These are phyloP conservation scores for Lactifluus subvellereus DNA, from an alignment of 768 basidiomycete genomes.

Conservation along the genomic window DNA sequence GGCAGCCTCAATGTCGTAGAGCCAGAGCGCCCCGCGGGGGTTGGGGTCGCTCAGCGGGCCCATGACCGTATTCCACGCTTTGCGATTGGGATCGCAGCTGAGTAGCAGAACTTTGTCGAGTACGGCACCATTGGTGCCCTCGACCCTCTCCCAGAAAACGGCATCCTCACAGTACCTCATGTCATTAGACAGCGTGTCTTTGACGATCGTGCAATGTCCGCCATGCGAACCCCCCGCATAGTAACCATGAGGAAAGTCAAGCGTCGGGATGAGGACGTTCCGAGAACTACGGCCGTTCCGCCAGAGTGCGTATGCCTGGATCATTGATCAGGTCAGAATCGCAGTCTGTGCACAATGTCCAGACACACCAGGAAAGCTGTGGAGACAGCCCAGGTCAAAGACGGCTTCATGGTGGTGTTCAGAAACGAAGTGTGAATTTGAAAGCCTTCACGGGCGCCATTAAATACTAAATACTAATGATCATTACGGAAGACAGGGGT, in stretches of 20 bases:
- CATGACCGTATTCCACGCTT: conserved; percentile 73
- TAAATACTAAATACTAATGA: conserved; percentile 1
- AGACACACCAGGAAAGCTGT: conserved; percentile 9
- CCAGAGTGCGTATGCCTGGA: conserved; percentile 14
- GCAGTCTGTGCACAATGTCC: neutral
- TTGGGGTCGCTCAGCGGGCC: conserved; percentile 57
- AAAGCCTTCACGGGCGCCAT: neutral
- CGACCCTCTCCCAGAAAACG: conserved; percentile 55
- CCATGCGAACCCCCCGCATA: conserved; percentile 44
- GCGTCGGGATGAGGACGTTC: conserved; percentile 19
- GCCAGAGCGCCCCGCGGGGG: conserved; percentile 57
- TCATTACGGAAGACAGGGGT: neutral
- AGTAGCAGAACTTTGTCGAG: conserved; percentile 41
- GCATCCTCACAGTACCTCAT: conserved; percentile 59
- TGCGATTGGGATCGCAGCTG: conserved; percentile 48
- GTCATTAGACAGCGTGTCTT: conserved; percentile 29
- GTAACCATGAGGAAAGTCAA: conserved; percentile 19
- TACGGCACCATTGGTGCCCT: conserved; percentile 33
- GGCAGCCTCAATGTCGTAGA: conserved; percentile 33
- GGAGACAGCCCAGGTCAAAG: conserved; percentile 10
- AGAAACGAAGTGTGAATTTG: neutral
- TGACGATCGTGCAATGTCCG: conserved; percentile 41
- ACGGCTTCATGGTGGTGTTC: conserved; percentile 13
- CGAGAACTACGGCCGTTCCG: conserved; percentile 20
- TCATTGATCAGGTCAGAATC: neutral